A percentile compares a stretch with the other conserved stretches of the same genome.
Evolutionary conservation across 2,329 filamentous ascomycete species (phyloP).

Genomic region (Colletotrichum australisinense): DNA sequence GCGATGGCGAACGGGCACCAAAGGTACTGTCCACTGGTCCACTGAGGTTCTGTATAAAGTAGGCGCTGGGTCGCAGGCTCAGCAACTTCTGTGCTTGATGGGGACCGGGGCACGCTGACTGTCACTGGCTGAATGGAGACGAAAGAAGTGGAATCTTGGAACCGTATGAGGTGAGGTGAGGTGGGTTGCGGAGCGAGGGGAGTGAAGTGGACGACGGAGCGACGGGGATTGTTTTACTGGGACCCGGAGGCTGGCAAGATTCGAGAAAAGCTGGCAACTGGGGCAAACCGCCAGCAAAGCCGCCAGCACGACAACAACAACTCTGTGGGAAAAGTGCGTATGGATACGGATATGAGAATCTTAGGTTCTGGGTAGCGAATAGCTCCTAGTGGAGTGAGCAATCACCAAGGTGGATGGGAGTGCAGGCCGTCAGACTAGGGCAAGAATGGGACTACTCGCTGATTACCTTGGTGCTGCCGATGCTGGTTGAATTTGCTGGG

Average conservation of each 20-base stretch:
- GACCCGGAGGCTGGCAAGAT: neutral
- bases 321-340: neutral
- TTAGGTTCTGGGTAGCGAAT: too few relatives aligned
- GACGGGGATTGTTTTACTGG: slow-evolving; percentile 1
- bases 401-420: neutral
- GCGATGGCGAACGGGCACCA: neutral
- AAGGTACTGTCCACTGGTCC: neutral
- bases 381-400: neutral
- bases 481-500: neutral
- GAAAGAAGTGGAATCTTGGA: neutral
- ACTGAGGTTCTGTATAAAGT: neutral
- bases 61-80: neutral
- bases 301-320: neutral
- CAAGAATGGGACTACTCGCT: neutral
- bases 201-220: neutral
- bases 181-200: neutral
- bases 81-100: slow-evolving; percentile 8
- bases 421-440: neutral
- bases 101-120: neutral
- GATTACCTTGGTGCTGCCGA: neutral
- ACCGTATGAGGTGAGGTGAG: neutral
- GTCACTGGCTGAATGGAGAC: slow-evolving; percentile 13
- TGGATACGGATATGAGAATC: too few relatives aligned
- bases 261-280: neutral
- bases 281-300: neutral